Evolutionary conservation across 2,329 filamentous ascomycete genomes (phyloP).

Genomic region (Onygena corvina): DNA sequence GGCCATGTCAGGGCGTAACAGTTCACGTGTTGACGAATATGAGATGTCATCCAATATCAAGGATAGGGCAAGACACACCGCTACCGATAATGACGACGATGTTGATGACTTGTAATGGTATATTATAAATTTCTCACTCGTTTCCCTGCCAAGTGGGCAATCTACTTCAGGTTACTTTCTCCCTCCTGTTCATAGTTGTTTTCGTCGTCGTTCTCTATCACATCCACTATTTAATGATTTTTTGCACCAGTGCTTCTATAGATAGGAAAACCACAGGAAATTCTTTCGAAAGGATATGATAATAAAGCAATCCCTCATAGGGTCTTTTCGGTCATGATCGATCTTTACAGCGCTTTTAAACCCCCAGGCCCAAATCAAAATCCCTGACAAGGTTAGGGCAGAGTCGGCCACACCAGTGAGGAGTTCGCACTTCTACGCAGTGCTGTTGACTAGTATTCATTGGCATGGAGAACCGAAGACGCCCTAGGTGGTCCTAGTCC

Average conservation of each 20-base stretch:
- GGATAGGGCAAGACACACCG: not conserved
- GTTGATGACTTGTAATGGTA: conserved; percentile 11
- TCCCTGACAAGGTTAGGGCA: too few species aligned
- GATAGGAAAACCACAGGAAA: too few species aligned
- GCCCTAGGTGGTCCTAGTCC: too few species aligned
- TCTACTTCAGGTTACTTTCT: not conserved
- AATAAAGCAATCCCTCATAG: too few species aligned
- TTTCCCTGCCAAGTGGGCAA: not conserved
- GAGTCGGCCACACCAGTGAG: too few species aligned
- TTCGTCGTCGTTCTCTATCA: conserved; percentile 1
- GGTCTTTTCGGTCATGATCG: too few species aligned
- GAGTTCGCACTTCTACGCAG: too few species aligned
- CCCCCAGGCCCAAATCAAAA: too few species aligned
- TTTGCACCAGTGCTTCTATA: conserved; percentile 2
- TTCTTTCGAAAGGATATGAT: too few species aligned
- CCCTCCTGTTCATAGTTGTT: not conserved
- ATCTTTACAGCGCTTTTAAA: too few species aligned
- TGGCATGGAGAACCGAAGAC: too few species aligned
- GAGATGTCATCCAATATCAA: conserved; percentile 40
- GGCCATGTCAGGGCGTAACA: conserved; percentile 49
- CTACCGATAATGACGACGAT: conserved; percentile 12
- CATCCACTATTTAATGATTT: conserved; percentile 2
- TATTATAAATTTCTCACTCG: not conserved
- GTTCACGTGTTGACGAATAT: conserved; percentile 39
- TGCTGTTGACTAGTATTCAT: too few species aligned